Evolutionary conservation across 1,284 basidiomycete species (phyloP).

Genomic region (Rugosomyces carneus): DNA sequence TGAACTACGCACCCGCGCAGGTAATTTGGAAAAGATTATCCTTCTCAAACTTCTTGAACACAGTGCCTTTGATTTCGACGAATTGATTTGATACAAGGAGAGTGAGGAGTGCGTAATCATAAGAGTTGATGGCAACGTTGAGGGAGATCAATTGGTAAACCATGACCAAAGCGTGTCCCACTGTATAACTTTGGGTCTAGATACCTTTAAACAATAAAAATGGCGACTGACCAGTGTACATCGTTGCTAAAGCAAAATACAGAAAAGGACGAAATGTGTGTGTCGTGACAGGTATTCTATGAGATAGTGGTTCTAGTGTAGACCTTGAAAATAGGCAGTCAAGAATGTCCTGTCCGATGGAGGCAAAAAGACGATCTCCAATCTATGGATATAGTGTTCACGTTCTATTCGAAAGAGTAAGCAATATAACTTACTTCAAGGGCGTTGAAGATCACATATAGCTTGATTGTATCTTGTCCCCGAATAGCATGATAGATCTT

Average conservation of each 20-base stretch:
- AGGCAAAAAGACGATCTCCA: conserved; percentile 90
- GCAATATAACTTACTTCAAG: conserved; percentile 66
- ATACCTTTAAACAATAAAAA: not conserved
- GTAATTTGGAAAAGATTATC: conserved; percentile 99
- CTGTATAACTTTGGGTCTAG: conserved; percentile 23
- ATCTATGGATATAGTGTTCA: conserved; percentile 54
- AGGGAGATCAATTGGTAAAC: conserved; percentile 94
- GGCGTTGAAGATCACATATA: conserved; percentile 99
- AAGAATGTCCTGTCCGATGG: conserved; percentile 95
- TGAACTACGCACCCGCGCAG: conserved; percentile 66
- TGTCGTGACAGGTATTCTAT: conserved; percentile 50
- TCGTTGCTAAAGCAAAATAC: conserved; percentile 79
- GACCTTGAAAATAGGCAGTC: conserved; percentile 95
- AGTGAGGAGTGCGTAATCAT: conserved; percentile 93
- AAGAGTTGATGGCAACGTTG: conserved; percentile 98
- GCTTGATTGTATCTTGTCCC: conserved; percentile 98
- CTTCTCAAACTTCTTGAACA: conserved; percentile 99
- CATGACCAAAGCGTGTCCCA: conserved; percentile 89
- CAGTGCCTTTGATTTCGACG: conserved; percentile 98
- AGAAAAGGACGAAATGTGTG: conserved; percentile 73
- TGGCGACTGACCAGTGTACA: conserved; percentile 72
- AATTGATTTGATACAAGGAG: conserved; percentile 97
- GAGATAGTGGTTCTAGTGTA: conserved; percentile 75
- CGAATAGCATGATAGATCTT: conserved; percentile 98
- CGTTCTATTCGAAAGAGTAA: not conserved